Evolutionary conservation across 257 asterid genomes (phyloP).

Genomic region (Rubia yunnanensis): DNA sequence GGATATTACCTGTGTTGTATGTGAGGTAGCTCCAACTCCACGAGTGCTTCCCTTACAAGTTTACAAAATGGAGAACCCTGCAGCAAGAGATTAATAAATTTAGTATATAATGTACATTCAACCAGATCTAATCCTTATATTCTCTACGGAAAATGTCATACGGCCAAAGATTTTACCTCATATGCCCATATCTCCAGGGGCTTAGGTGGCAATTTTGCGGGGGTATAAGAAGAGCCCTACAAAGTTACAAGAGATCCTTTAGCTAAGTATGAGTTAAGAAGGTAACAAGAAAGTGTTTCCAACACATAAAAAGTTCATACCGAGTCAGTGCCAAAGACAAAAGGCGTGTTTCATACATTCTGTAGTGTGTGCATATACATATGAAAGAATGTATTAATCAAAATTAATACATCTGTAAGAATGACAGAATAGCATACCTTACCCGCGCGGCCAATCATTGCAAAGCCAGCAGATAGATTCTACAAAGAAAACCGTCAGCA

Average conservation of each 20-base stretch:
- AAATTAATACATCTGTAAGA: not conserved
- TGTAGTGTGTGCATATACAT: not conserved
- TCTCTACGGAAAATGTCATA: constrained; percentile 3
- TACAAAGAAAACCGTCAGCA: constrained; percentile 20
- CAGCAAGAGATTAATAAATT: constrained; percentile 7
- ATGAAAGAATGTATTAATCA: not conserved
- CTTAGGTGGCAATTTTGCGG: constrained; percentile 71
- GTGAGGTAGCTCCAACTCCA: constrained; percentile 91
- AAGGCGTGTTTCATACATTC: not conserved
- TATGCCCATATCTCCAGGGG: constrained; percentile 95
- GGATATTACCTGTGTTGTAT: constrained; percentile 62
- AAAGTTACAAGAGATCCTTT: constrained; percentile 1
- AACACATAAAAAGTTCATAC: not conserved
- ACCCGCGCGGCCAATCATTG: constrained; percentile 90
- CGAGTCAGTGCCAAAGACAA: not conserved
- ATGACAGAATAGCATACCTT: constrained; percentile 36
- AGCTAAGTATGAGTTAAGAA: not conserved
- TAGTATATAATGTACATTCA: not conserved
- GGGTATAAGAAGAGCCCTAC: constrained; percentile 65
- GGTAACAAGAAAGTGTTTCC: not conserved
- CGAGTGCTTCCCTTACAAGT: constrained; percentile 83
- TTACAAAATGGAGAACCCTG: constrained; percentile 95
- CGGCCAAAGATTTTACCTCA: constrained; percentile 47
- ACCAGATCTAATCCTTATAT: not conserved
- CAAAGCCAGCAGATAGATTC: constrained; percentile 83